Conservation (phyloP, 139 green algal genomes). For the Coccomyxa sp. region DNA sequence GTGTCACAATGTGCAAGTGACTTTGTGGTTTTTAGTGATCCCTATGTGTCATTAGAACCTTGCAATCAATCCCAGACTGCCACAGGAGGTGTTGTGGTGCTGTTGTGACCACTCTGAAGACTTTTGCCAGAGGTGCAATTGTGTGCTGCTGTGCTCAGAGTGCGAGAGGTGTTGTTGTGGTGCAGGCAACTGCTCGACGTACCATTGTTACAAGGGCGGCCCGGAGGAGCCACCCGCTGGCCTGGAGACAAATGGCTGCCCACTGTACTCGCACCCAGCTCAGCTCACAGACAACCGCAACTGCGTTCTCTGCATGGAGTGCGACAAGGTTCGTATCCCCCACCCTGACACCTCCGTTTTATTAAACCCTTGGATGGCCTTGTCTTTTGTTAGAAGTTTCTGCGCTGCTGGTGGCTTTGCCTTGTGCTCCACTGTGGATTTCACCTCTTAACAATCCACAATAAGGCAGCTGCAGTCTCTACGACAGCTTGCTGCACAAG, state of each 20-base stretch:
- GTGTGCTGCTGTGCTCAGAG: background rate
- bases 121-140: no score
- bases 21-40: no score
- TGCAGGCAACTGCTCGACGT: constrained; percentile 61
- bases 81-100: no score
- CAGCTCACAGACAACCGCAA: constrained; percentile 73
- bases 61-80: no score
- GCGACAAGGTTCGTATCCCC: constrained; percentile 62
- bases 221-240: constrained; percentile 44
- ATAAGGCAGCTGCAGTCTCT: no score
- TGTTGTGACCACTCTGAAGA: no score
- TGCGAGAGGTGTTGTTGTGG: background rate
- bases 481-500: no score
- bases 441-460: no score
- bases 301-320: constrained; percentile 74
- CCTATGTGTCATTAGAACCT: no score
- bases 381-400: background rate
- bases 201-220: constrained; percentile 70
- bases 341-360: background rate
- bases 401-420: no score
- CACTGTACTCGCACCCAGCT: constrained; percentile 69
- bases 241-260: constrained; percentile 58
- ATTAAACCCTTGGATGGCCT: background rate
- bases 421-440: background rate
- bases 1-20: no score